These are phyloP conservation scores for Phytophthora pluvialis DNA, from an alignment of 352 stramenopile genomes.

Conservation along the genomic window DNA sequence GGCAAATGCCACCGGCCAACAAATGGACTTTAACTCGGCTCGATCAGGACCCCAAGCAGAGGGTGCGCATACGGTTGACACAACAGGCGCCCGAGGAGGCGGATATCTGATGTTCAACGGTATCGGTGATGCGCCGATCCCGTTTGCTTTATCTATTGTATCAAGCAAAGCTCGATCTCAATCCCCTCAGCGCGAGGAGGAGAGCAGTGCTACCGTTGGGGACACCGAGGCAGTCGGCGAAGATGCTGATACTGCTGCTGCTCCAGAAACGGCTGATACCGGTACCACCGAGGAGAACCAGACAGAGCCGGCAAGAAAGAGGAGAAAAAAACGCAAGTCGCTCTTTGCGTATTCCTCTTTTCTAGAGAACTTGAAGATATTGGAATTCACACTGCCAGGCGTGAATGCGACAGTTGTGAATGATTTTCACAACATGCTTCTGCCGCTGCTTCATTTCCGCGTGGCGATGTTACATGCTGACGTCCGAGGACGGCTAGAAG, in stretches of 20 bases:
- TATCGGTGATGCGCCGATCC: constrained; percentile 81
- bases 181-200: constrained; percentile 15
- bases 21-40: constrained; percentile 57
- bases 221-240: constrained; percentile 8
- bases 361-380: constrained; percentile 73
- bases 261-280: not conserved
- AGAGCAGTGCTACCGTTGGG: constrained; percentile 6
- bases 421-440: constrained; percentile 89
- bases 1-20: constrained; percentile 34
- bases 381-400: constrained; percentile 78
- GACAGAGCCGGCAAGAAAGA: constrained; percentile 15
- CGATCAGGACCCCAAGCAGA: constrained; percentile 42
- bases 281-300: constrained; percentile 13
- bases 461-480: constrained; percentile 71
- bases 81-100: constrained; percentile 56
- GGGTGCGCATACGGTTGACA: constrained; percentile 47
- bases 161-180: constrained; percentile 30
- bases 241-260: not conserved
- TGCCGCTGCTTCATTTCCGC: constrained; percentile 82
- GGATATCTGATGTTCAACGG: constrained; percentile 91
- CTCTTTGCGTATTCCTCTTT: constrained; percentile 38
- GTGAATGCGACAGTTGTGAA: constrained; percentile 87
- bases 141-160: constrained; percentile 75
- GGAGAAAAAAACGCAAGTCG: constrained; percentile 30
- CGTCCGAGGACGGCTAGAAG: constrained; percentile 65